Evolutionary conservation across 2,329 filamentous ascomycete species (phyloP).

Genomic region (Exophiala aquamarina): DNA sequence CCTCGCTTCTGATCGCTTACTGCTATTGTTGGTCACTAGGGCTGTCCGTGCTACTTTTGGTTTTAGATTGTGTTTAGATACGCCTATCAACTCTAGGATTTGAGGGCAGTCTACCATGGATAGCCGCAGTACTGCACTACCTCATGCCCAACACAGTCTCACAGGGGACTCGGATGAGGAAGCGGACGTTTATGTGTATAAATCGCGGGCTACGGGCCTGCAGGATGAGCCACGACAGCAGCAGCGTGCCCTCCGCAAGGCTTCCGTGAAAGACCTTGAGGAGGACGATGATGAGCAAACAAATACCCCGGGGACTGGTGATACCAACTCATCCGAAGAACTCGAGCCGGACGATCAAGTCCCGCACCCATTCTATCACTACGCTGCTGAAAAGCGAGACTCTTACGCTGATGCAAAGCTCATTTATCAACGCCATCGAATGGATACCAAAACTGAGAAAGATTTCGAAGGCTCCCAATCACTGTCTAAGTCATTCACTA

Average conservation of each 20-base stretch:
- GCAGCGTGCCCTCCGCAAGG: conserved; percentile 9
- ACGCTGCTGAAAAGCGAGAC: conserved; percentile 89
- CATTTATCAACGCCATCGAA: conserved; percentile 88
- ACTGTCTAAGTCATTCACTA: conserved; percentile 33
- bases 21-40: too few relatives aligned
- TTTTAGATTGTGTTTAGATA: too few relatives aligned
- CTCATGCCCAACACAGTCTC: conserved; percentile 9
- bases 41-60: too few relatives aligned
- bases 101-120: conserved; percentile 13
- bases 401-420: conserved; percentile 92
- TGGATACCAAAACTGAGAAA: conserved; percentile 47
- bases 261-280: conserved; percentile 7
- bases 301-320: conserved; percentile 13
- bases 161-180: conserved; percentile 27
- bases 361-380: conserved; percentile 75
- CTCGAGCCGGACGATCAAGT: conserved; percentile 20
- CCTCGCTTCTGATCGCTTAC: too few relatives aligned
- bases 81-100: too few relatives aligned
- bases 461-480: conserved; percentile 32
- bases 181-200: conserved; percentile 26
- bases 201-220: conserved; percentile 15
- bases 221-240: conserved; percentile 14
- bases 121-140: conserved; percentile 23
- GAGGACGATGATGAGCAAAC: conserved; percentile 10
- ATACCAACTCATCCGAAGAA: conserved; percentile 22